A percentile compares a stretch with the other conserved stretches of the same genome.
These are phyloP conservation scores for Xylaria sp. DNA, from an alignment of 2,329 filamentous ascomycete genomes.

Conservation along the genomic window DNA sequence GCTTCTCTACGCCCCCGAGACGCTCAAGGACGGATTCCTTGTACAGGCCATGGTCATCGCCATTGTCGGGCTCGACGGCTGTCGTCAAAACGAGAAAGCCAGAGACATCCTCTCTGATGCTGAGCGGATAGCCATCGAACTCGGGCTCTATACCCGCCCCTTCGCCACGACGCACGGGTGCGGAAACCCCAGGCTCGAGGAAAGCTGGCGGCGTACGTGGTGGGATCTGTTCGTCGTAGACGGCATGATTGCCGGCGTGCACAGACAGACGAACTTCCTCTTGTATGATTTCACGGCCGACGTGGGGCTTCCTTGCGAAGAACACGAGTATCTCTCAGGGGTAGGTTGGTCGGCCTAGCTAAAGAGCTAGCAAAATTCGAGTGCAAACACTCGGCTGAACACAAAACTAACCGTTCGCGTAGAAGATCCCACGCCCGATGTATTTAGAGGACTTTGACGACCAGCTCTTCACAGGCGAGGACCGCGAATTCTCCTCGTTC, in stretches of 20 bases:
- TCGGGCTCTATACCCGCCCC: constrained; percentile 77
- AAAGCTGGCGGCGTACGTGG: constrained; percentile 90
- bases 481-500: constrained; percentile 82
- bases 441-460: constrained; percentile 82
- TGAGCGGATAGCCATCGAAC: constrained; percentile 77
- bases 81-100: constrained; percentile 76
- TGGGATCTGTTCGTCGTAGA: constrained; percentile 87
- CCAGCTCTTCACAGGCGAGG: constrained; percentile 75
- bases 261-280: constrained; percentile 75
- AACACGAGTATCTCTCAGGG: constrained; percentile 73
- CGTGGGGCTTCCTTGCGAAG: constrained; percentile 83
- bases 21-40: constrained; percentile 67
- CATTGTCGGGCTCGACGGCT: constrained; percentile 81
- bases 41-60: constrained; percentile 84
- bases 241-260: constrained; percentile 84
- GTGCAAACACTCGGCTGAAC: too few species aligned
- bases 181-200: constrained; percentile 76
- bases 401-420: constrained; percentile 18
- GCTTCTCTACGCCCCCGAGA: constrained; percentile 59
- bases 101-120: constrained; percentile 73
- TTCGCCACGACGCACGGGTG: constrained; percentile 74
- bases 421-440: constrained; percentile 69
- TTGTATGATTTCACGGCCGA: constrained; percentile 74
- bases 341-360: constrained; percentile 55
- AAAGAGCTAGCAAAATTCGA: not conserved